These are phyloP conservation scores for Albizia julibrissin DNA, from an alignment of 306 rosid species.

Conservation along the genomic window DNA sequence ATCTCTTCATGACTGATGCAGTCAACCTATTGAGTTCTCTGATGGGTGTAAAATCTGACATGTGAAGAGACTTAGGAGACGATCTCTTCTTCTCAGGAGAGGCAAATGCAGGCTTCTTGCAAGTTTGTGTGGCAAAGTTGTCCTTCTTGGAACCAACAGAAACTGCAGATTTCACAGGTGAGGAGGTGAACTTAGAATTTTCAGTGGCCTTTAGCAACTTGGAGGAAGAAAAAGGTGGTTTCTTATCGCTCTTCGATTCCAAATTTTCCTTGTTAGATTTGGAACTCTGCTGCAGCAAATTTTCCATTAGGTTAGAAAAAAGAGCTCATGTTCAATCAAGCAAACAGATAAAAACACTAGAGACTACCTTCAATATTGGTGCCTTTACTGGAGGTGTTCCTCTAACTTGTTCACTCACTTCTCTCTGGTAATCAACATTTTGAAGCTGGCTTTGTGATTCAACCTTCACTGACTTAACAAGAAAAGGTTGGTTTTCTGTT, in stretches of 20 bases:
- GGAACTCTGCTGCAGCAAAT: constrained; percentile 42
- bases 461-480: constrained; percentile 38
- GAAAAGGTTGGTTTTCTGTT: constrained; percentile 34
- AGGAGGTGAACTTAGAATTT: constrained; percentile 48
- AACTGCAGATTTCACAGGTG: constrained; percentile 54
- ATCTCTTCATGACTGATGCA: constrained; percentile 73
- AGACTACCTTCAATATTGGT: constrained; percentile 53
- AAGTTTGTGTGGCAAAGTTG: constrained; percentile 52
- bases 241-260: constrained; percentile 46
- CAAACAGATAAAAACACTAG: neutral
- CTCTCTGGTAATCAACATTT: constrained; percentile 31
- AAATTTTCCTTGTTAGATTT: constrained; percentile 43
- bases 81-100: constrained; percentile 59
- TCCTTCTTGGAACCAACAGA: constrained; percentile 42
- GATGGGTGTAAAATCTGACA: constrained; percentile 78
- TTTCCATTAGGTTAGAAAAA: constrained; percentile 9
- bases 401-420: constrained; percentile 36
- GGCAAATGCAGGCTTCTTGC: constrained; percentile 39
- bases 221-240: constrained; percentile 51
- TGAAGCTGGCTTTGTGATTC: constrained; percentile 41
- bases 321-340: neutral
- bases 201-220: constrained; percentile 28
- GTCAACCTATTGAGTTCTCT: constrained; percentile 79
- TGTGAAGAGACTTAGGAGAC: constrained; percentile 61
- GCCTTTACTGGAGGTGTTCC: constrained; percentile 47